Conservation (phyloP, 108 stramenopile genomes). For the Asterionellopsis glacialis region DNA sequence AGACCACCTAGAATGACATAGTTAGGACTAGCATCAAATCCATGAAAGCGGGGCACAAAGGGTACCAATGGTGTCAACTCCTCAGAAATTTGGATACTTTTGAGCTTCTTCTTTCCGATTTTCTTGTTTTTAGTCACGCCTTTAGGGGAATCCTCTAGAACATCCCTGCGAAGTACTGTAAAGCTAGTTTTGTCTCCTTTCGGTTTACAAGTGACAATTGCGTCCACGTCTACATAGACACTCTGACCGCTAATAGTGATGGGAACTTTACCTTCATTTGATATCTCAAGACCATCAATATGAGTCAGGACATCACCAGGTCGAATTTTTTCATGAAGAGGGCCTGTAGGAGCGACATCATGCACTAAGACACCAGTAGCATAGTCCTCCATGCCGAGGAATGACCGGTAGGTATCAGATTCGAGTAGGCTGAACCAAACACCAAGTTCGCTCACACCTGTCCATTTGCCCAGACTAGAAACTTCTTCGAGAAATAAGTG, state of each 20-base stretch:
- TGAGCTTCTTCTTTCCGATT: conserved; percentile 28
- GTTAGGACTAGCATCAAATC: conserved; percentile 36
- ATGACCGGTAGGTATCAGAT: conserved; percentile 37
- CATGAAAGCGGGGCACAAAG: conserved; percentile 14
- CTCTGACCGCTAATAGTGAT: conserved; percentile 18
- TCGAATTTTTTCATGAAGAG: conserved; percentile 16
- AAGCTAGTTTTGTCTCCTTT: conserved; percentile 15
- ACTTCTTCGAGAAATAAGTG: conserved; percentile 49
- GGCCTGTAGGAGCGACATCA: conserved; percentile 34
- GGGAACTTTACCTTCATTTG: conserved; percentile 49
- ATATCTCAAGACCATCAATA: conserved; percentile 46
- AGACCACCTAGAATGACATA: conserved; percentile 52
- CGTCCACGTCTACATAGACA: conserved; percentile 38
- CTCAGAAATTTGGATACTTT: no score
- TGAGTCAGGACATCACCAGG: conserved; percentile 36
- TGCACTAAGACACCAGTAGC: conserved; percentile 32
- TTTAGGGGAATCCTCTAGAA: no score
- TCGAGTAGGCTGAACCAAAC: conserved; percentile 13
- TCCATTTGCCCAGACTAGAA: conserved; percentile 27
- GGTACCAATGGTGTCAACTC: conserved; percentile 34
- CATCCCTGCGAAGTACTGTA: no score
- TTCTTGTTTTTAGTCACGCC: conserved; percentile 8
- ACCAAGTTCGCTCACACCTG: conserved; percentile 1
- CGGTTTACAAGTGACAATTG: conserved; percentile 38
- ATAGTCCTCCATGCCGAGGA: conserved; percentile 22